Evolutionary conservation across 805 yeast species (phyloP).

Genomic region (Wickerhamomyces canadensis): DNA sequence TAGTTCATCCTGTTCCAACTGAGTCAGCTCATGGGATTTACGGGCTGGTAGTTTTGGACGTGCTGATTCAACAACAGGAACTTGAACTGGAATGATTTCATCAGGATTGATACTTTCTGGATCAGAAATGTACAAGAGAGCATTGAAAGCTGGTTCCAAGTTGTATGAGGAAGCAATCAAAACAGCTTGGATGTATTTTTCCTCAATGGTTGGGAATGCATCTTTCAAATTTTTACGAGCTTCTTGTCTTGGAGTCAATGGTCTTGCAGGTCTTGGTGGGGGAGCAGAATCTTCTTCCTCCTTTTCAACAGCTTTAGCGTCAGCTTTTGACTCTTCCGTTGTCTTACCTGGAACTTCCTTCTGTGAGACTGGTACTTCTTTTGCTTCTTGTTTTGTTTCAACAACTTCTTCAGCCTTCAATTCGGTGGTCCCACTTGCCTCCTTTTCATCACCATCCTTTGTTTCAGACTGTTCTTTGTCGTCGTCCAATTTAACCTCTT

Average conservation of each 20-base stretch:
- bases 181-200: slow-evolving; percentile 65
- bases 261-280: slow-evolving; percentile 53
- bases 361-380: slow-evolving; percentile 3
- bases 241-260: slow-evolving; percentile 52
- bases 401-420: slow-evolving; percentile 5
- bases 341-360: slow-evolving; percentile 1
- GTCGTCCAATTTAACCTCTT: slow-evolving; percentile 7
- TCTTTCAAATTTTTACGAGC: slow-evolving; percentile 61
- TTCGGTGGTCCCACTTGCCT: slow-evolving; percentile 2
- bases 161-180: slow-evolving; percentile 81
- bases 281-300: slow-evolving; percentile 22
- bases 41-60: slow-evolving; percentile 15
- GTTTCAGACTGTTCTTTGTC: no score
- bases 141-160: slow-evolving; percentile 84
- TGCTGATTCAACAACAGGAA: slow-evolving; percentile 8
- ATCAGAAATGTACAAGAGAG: slow-evolving; percentile 74
- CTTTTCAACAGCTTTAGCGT: not conserved
- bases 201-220: slow-evolving; percentile 81
- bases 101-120: slow-evolving; percentile 49
- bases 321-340: slow-evolving; percentile 1
- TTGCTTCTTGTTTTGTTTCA: slow-evolving; percentile 7
- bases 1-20: slow-evolving; percentile 67
- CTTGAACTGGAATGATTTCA: slow-evolving; percentile 27
- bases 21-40: slow-evolving; percentile 30
- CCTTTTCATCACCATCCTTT: slow-evolving; percentile 4